Evolutionary conservation across 805 yeast genomes (phyloP).

Genomic region (Yamadazyma philogaea): DNA sequence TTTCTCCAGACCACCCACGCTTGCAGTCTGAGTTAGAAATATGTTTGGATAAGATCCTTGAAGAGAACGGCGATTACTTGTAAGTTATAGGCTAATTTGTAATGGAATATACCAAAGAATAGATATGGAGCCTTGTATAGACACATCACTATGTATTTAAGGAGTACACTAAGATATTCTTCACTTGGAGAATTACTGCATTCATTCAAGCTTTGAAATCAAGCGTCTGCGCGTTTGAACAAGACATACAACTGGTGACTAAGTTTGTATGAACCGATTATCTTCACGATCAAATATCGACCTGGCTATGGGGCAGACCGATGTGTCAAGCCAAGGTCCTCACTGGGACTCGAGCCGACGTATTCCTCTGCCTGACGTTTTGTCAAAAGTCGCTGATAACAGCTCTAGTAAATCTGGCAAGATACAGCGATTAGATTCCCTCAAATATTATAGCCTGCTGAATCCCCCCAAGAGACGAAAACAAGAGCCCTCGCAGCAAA

Average conservation of each 20-base stretch:
- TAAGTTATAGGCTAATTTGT: slow-evolving; percentile 6
- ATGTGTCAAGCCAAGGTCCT: neutral
- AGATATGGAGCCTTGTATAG: neutral
- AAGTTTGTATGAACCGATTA: neutral
- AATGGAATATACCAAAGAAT: neutral
- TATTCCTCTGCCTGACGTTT: neutral
- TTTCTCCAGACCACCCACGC: slow-evolving; percentile 52
- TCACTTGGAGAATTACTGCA: too few species aligned
- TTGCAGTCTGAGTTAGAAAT: slow-evolving; percentile 47
- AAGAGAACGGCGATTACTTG: slow-evolving; percentile 57
- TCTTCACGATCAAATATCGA: neutral
- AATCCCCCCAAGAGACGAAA: neutral
- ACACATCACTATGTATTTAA: neutral
- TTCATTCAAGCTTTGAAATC: too few species aligned
- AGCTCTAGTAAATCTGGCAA: neutral
- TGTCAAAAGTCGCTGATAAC: neutral
- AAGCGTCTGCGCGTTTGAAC: neutral
- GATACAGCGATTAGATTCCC: neutral
- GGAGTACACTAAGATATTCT: too few species aligned
- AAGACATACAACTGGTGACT: neutral
- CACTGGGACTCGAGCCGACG: neutral
- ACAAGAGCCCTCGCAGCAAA: neutral
- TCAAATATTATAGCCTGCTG: neutral
- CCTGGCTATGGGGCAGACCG: neutral
- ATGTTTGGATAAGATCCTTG: slow-evolving; percentile 46